A percentile compares a stretch with the other conserved stretches of the same genome.
Conservation (phyloP, 495 filamentous ascomycete genomes). For the Choiromyces venosus region DNA sequence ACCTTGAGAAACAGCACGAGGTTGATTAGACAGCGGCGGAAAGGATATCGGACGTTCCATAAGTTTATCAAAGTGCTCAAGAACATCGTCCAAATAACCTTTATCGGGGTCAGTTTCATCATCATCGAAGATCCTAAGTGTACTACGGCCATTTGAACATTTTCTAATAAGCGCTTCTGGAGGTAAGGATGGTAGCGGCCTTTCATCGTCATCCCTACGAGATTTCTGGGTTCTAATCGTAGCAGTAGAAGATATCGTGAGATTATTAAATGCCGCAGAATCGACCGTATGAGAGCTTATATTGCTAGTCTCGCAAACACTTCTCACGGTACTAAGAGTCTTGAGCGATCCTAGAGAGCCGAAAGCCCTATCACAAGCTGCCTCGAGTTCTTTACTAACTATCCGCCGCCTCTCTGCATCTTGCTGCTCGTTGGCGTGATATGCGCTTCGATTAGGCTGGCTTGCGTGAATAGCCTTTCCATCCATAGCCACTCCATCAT, state of each 20-base stretch:
- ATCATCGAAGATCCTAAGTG: slow-evolving; percentile 46
- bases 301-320: slow-evolving; percentile 17
- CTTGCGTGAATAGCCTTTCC: not conserved
- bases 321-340: slow-evolving; percentile 14
- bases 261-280: not conserved
- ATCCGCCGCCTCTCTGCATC: slow-evolving; percentile 33
- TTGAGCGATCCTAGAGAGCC: slow-evolving; percentile 48
- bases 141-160: slow-evolving; percentile 42
- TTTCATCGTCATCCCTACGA: not conserved
- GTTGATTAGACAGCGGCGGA: slow-evolving; percentile 29
- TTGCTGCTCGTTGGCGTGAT: slow-evolving; percentile 15
- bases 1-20: slow-evolving; percentile 26
- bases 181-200: not conserved
- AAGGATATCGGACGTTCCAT: slow-evolving; percentile 44
- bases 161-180: slow-evolving; percentile 46
- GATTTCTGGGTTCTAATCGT: not conserved
- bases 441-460: slow-evolving; percentile 7
- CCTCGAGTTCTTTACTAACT: slow-evolving; percentile 28
- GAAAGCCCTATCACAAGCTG: slow-evolving; percentile 60
- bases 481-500: slow-evolving; percentile 7
- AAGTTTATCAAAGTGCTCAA: slow-evolving; percentile 58
- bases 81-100: slow-evolving; percentile 54
- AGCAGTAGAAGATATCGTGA: not conserved
- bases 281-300: not conserved
- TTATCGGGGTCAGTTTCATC: slow-evolving; percentile 33